These are phyloP conservation scores for Athelia psychrophila DNA, from an alignment of 1,284 basidiomycete species.

Conservation along the genomic window DNA sequence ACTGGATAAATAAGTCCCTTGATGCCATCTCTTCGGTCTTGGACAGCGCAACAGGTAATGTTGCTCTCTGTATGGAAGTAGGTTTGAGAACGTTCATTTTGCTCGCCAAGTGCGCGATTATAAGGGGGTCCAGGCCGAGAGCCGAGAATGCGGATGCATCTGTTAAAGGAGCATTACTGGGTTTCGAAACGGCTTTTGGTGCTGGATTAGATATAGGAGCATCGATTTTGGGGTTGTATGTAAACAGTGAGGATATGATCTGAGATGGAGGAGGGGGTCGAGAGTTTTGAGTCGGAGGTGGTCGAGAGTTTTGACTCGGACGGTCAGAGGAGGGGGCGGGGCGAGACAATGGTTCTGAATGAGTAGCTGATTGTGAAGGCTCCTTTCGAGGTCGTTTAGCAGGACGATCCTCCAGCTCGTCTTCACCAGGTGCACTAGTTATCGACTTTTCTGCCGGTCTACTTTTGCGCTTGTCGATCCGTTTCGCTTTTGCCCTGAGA, in stretches of 20 bases:
- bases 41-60: constrained; percentile 72
- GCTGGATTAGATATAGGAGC: constrained; percentile 28
- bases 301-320: constrained; percentile 27
- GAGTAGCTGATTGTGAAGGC: constrained; percentile 10
- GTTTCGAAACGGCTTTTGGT: constrained; percentile 36
- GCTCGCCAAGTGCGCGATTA: constrained; percentile 74
- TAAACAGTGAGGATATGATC: constrained; percentile 90
- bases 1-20: constrained; percentile 92
- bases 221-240: constrained; percentile 73
- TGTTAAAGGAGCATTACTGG: constrained; percentile 82
- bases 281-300: constrained; percentile 23
- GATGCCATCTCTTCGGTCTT: constrained; percentile 35
- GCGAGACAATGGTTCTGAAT: constrained; percentile 13
- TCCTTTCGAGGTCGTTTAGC: constrained; percentile 51
- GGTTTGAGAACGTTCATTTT: constrained; percentile 88
- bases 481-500: constrained; percentile 66
- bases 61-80: constrained; percentile 87
- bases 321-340: constrained; percentile 13
- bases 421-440: constrained; percentile 13
- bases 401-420: constrained; percentile 29
- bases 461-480: constrained; percentile 60
- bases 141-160: constrained; percentile 75
- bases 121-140: constrained; percentile 79
- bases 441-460: constrained; percentile 27
- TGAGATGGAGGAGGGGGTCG: constrained; percentile 46